Evolutionary conservation across 805 yeast genomes (phyloP).

Genomic region (Sungouiozyma ichnusensis): DNA sequence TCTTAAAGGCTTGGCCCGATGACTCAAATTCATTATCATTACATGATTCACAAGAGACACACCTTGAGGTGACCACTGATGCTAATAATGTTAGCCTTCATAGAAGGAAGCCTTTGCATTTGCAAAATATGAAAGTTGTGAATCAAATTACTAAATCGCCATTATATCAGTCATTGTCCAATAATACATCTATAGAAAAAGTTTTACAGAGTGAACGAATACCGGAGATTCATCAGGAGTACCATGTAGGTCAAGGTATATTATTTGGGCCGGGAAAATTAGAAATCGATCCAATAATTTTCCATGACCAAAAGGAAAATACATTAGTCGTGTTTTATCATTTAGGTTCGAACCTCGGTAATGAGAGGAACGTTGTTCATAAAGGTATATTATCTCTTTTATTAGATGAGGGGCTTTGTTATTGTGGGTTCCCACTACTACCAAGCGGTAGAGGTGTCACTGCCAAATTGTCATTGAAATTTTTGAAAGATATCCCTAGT

Average conservation of each 20-base stretch:
- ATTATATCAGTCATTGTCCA: conserved; percentile 15
- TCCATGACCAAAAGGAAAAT: conserved; percentile 39
- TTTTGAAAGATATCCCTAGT: conserved; percentile 39
- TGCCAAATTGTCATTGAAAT: conserved; percentile 60
- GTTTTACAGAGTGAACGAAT: conserved; percentile 34
- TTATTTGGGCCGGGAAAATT: conserved; percentile 56
- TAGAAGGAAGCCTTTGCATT: conserved; percentile 5
- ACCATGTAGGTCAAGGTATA: conserved; percentile 65
- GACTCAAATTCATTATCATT: conserved; percentile 13
- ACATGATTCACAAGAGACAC: conserved; percentile 5
- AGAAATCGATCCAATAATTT: conserved; percentile 68
- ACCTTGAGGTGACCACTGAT: not conserved
- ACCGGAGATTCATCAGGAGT: conserved; percentile 47
- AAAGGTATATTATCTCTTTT: conserved; percentile 73
- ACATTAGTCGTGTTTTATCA: conserved; percentile 59
- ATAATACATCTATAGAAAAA: conserved; percentile 11
- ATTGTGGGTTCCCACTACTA: conserved; percentile 71
- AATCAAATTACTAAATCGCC: conserved; percentile 10
- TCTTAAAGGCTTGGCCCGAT: conserved; percentile 27
- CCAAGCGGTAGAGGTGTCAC: conserved; percentile 87
- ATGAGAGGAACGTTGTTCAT: conserved; percentile 66
- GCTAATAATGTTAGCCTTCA: not conserved
- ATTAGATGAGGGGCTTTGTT: conserved; percentile 75
- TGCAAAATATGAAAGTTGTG: conserved; percentile 24
- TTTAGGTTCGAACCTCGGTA: conserved; percentile 54